phyloP scores from a whole-genome alignment of 2,329 filamentous ascomycete species.

The Neofusicoccum parvum region DNA sequence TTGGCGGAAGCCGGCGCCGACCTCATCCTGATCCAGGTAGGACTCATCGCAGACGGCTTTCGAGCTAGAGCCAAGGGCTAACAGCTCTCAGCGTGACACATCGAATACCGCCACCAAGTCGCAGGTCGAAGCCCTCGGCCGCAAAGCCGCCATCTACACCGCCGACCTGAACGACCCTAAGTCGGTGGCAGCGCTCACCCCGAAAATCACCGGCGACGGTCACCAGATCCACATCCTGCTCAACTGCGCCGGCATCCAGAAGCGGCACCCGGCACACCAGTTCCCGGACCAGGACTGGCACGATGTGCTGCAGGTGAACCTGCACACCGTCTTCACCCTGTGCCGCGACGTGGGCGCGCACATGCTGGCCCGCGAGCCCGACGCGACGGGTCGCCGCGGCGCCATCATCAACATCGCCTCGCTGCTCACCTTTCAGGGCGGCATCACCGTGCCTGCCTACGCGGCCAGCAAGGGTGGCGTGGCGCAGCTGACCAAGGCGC shows the following conservation, averaged over 20 bases:
- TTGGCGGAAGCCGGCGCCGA: constrained; percentile 55
- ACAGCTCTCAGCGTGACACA: constrained; percentile 54
- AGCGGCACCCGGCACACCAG: constrained; percentile 70
- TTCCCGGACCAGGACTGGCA: constrained; percentile 81
- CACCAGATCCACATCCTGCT: constrained; percentile 74
- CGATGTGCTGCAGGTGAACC: constrained; percentile 83
- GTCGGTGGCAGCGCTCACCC: constrained; percentile 63
- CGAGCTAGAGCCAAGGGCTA: background rate
- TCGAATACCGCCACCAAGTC: constrained; percentile 60
- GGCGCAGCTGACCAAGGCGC: constrained; percentile 79
- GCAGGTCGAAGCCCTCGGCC: constrained; percentile 65
- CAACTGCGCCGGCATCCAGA: constrained; percentile 86
- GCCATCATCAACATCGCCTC: constrained; percentile 84
- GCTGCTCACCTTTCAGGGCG: constrained; percentile 82
- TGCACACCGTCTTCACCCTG: constrained; percentile 77
- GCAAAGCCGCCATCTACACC: constrained; percentile 67
- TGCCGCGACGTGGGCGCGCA: constrained; percentile 76
- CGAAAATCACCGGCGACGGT: constrained; percentile 62
- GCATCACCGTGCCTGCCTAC: constrained; percentile 85
- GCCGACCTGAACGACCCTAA: constrained; percentile 67
- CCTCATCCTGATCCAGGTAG: constrained; percentile 53
- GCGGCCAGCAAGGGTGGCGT: constrained; percentile 84
- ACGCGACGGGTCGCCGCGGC: constrained; percentile 60
- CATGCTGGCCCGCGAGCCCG: constrained; percentile 64
- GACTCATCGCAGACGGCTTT: background rate